Percentiles rank a stretch among this genome's conserved stretches.
phyloP scores from a whole-genome alignment of 148 eudicot species.

The Vaccinium myrtillus region DNA sequence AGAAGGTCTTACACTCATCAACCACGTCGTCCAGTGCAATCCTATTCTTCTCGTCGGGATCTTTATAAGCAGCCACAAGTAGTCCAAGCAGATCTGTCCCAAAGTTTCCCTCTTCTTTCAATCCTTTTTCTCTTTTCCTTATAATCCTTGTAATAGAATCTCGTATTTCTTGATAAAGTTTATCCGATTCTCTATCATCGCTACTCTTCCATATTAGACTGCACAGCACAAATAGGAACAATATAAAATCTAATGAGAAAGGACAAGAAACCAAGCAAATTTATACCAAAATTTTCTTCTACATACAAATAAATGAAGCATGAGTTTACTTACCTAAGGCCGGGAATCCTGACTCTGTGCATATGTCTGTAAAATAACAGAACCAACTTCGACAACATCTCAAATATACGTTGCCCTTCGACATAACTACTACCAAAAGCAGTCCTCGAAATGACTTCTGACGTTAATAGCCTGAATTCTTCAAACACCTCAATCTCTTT shows the following conservation, averaged over 20 bases:
- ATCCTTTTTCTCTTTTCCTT: constrained; percentile 3
- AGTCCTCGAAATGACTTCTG: constrained; percentile 28
- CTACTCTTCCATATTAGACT: not conserved
- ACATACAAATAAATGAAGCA: not conserved
- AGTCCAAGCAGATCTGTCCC: constrained; percentile 15
- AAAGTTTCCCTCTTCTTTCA: not conserved
- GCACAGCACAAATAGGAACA: constrained; percentile 5
- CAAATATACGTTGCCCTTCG: constrained; percentile 19
- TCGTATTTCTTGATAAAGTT: constrained; percentile 14
- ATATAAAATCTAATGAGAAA: not conserved
- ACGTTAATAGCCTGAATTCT: constrained; percentile 20
- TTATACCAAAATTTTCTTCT: not conserved
- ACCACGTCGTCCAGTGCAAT: constrained; percentile 1
- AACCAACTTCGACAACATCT: constrained; percentile 11
- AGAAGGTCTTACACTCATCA: constrained; percentile 26
- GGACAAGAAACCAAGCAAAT: not conserved
- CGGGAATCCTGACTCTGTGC: not conserved
- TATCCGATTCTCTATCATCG: constrained; percentile 13
- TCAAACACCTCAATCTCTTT: constrained; percentile 20
- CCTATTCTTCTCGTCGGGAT: not conserved
- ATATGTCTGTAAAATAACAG: not conserved
- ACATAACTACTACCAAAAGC: constrained; percentile 28
- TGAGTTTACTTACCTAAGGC: not conserved
- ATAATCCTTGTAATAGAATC: constrained; percentile 9
- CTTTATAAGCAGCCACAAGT: constrained; percentile 16